phyloP scores from a whole-genome alignment of 306 rosid species.

The Rosa lucieae region DNA sequence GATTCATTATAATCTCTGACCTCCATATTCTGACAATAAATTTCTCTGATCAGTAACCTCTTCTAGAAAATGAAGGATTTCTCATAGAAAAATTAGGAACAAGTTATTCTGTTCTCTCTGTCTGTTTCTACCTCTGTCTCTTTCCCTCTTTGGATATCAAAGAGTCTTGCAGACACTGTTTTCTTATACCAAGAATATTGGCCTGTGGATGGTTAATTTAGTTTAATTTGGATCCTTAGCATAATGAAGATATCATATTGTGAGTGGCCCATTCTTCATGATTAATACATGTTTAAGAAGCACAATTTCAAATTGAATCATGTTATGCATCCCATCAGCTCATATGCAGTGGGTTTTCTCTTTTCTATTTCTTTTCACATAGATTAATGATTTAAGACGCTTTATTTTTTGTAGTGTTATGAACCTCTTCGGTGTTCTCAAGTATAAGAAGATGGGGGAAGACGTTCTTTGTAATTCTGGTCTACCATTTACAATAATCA shows the following conservation, averaged over 20 bases:
- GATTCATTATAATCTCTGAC: no score
- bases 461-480: conserved; percentile 81
- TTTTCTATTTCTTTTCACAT: conserved; percentile 1
- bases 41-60: neutral
- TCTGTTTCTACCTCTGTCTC: neutral
- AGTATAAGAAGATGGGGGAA: conserved; percentile 93
- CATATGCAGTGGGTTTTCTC: neutral
- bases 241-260: neutral
- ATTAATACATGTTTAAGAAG: neutral
- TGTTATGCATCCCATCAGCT: neutral
- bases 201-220: neutral
- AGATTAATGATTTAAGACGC: conserved; percentile 5
- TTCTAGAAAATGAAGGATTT: neutral
- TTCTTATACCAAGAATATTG: neutral
- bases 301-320: neutral
- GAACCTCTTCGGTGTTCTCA: conserved; percentile 95
- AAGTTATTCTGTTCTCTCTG: neutral
- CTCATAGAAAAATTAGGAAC: neutral
- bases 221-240: neutral
- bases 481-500: conserved; percentile 27
- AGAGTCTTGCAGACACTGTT: neutral
- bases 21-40: neutral
- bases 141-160: neutral
- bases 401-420: conserved; percentile 49
- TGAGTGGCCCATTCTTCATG: neutral